A percentile compares a stretch with the other conserved stretches of the same genome.
These are phyloP conservation scores for Vaccinium darrowii DNA, from an alignment of 148 eudicot species.

Conservation along the genomic window DNA sequence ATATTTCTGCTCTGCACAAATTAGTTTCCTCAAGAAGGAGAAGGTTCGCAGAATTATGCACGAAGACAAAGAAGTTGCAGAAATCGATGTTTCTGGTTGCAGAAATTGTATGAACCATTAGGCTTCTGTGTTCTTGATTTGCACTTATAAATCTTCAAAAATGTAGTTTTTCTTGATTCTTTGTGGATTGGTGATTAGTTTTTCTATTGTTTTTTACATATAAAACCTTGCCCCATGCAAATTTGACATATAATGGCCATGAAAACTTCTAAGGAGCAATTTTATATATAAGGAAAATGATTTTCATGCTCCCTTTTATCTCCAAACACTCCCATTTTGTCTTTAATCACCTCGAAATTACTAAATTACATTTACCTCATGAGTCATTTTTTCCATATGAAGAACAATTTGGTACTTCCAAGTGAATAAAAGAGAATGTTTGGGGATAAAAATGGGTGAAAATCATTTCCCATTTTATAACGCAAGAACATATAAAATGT, in stretches of 20 bases:
- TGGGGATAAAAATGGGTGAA: too few relatives aligned
- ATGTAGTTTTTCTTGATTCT: not conserved
- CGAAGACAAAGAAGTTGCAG: not conserved
- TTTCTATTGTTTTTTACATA: not conserved
- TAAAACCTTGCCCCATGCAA: not conserved
- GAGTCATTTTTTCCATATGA: too few relatives aligned
- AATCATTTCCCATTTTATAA: too few relatives aligned
- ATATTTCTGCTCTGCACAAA: not conserved
- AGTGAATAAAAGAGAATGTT: too few relatives aligned
- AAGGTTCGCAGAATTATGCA: not conserved
- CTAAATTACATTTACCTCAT: too few relatives aligned
- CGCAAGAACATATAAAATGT: not conserved
- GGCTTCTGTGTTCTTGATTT: not conserved
- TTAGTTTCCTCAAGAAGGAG: not conserved
- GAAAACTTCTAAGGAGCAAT: not conserved
- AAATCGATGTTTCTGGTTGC: not conserved
- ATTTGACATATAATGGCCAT: not conserved
- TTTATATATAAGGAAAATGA: too few relatives aligned
- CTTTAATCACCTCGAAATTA: too few relatives aligned
- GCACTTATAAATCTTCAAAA: not conserved
- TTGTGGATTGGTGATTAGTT: not conserved
- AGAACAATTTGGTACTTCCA: too few relatives aligned
- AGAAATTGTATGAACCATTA: not conserved
- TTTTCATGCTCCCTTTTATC: too few relatives aligned
- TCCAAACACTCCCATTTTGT: too few relatives aligned